Conservation (phyloP, 768 basidiomycete genomes). For the Trametes cingulata region DNA sequence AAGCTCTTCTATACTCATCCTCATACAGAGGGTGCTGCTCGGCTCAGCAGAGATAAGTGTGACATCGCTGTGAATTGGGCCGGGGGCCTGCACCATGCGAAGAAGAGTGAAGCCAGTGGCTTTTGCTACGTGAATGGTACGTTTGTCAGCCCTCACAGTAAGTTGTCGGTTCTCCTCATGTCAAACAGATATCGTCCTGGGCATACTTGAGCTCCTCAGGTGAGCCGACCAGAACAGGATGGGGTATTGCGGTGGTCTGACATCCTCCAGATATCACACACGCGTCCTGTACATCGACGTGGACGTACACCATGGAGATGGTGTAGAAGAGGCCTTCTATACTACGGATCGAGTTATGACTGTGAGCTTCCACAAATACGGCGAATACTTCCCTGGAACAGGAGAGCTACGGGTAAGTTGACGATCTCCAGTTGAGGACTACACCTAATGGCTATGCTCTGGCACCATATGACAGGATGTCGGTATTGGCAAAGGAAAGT, state of each 20-base stretch:
- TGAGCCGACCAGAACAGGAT: slow-evolving; percentile 32
- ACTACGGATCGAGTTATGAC: slow-evolving; percentile 99
- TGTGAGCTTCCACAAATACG: slow-evolving; percentile 97
- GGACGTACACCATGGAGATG: slow-evolving; percentile 98
- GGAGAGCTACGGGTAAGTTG: slow-evolving; percentile 84
- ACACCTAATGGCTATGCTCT: neutral
- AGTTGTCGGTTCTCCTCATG: neutral
- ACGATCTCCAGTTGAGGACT: neutral
- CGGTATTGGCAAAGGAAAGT: slow-evolving; percentile 91
- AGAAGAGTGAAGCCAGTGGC: slow-evolving; percentile 98
- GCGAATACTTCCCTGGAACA: slow-evolving; percentile 98
- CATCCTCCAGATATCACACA: slow-evolving; percentile 72
- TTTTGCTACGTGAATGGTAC: slow-evolving; percentile 98
- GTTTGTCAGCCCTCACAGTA: slow-evolving; percentile 19
- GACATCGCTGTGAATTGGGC: slow-evolving; percentile 99
- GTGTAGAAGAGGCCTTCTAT: slow-evolving; percentile 99
- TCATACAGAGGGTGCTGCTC: slow-evolving; percentile 89
- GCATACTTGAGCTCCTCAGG: slow-evolving; percentile 92
- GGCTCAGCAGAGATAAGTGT: slow-evolving; percentile 93
- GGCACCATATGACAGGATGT: slow-evolving; percentile 59
- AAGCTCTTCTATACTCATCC: slow-evolving; percentile 2
- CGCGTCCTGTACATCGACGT: slow-evolving; percentile 98
- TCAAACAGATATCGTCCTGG: slow-evolving; percentile 89
- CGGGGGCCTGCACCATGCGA: slow-evolving; percentile 96
- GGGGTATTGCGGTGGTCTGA: neutral